phyloP scores from a whole-genome alignment of 2,329 filamentous ascomycete species.

The Mycocentrospora acerina region DNA sequence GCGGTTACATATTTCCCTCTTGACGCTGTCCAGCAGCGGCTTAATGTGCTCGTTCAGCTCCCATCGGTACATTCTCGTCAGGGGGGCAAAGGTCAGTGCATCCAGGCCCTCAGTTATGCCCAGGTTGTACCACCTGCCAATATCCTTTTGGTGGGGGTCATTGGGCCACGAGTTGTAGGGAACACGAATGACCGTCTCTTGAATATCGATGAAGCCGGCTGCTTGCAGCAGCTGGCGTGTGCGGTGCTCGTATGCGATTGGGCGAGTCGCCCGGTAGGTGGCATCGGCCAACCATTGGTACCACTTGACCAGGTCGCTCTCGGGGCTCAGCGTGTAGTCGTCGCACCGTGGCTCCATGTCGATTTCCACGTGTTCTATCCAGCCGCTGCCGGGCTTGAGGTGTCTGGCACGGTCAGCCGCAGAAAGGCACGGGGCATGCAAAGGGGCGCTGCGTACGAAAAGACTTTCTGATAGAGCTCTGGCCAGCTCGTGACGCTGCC shows the following conservation, averaged over 20 bases:
- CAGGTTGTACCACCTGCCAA: constrained; percentile 83
- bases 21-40: constrained; percentile 63
- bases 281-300: constrained; percentile 67
- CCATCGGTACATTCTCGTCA: constrained; percentile 67
- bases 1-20: constrained; percentile 68
- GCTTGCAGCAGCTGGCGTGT: constrained; percentile 64
- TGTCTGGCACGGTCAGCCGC: constrained; percentile 57
- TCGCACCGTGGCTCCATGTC: constrained; percentile 77
- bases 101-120: constrained; percentile 73
- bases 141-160: constrained; percentile 64
- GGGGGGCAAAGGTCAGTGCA: constrained; percentile 70
- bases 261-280: constrained; percentile 65
- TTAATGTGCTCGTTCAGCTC: constrained; percentile 60
- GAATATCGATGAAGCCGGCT: constrained; percentile 79
- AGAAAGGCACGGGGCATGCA: constrained; percentile 3
- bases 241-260: constrained; percentile 65
- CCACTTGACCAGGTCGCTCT: constrained; percentile 68
- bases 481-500: constrained; percentile 79
- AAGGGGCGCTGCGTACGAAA: constrained; percentile 53
- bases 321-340: constrained; percentile 60
- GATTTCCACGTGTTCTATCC: constrained; percentile 86
- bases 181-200: constrained; percentile 66
- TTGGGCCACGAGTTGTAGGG: constrained; percentile 74
- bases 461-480: constrained; percentile 69
- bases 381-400: constrained; percentile 72